Conservation (phyloP, 441 rosid species). For the Populus hybrid region DNA sequence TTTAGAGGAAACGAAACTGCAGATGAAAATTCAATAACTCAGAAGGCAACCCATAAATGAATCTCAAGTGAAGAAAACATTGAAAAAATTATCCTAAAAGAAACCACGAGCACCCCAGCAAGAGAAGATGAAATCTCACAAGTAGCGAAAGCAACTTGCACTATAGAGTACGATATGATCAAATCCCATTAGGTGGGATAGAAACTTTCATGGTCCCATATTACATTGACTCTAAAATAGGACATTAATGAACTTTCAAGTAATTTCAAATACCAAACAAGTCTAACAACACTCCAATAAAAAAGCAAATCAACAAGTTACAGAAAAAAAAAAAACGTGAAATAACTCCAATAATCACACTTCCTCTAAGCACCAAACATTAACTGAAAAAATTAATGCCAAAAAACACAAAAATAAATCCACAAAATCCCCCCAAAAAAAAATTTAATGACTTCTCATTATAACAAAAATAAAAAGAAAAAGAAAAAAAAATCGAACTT, state of each 20-base stretch:
- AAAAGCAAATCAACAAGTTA: neutral
- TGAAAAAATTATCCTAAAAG: neutral
- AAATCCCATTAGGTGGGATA: neutral
- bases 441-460: neutral
- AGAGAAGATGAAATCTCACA: constrained; percentile 10
- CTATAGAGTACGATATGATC: neutral
- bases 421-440: constrained; percentile 24
- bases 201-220: neutral
- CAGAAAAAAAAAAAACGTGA: neutral
- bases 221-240: constrained; percentile 16
- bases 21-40: constrained; percentile 1
- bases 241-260: neutral
- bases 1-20: neutral
- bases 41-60: constrained; percentile 10
- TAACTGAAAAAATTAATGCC: constrained; percentile 8
- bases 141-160: neutral
- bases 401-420: constrained; percentile 17
- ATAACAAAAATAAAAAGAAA: neutral
- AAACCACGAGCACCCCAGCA: constrained; percentile 11
- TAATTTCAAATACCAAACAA: neutral
- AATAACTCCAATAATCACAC: neutral
- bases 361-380: neutral
- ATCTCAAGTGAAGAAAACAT: neutral
- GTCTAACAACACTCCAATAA: neutral
- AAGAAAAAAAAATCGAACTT: neutral